These are phyloP conservation scores for carrot (Daucus carota) DNA, from an alignment of 129 eudicot species.

Conservation along the genomic window DNA sequence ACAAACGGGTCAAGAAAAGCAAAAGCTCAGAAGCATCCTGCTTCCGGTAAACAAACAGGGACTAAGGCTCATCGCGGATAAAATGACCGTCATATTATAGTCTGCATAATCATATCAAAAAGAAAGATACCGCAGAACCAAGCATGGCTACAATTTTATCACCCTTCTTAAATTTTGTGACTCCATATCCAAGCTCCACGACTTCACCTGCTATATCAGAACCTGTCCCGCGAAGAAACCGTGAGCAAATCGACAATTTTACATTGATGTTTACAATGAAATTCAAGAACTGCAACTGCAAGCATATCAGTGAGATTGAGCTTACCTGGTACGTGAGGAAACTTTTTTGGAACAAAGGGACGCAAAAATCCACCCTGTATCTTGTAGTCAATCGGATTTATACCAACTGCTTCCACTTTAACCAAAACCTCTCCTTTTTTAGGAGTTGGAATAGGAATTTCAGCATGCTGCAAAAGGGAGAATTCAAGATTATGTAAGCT, in stretches of 20 bases:
- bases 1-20: no score
- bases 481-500: not conserved
- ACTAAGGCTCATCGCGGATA: no score
- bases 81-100: not conserved
- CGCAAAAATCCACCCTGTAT: slow-evolving; percentile 71
- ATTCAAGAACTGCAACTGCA: not conserved
- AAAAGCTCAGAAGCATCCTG: no score
- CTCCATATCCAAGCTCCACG: slow-evolving; percentile 40
- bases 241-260: not conserved
- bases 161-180: slow-evolving; percentile 34
- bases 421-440: slow-evolving; percentile 45
- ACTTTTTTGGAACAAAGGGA: slow-evolving; percentile 51
- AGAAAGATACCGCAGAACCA: slow-evolving; percentile 15
- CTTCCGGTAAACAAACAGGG: no score
- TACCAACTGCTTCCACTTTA: slow-evolving; percentile 46
- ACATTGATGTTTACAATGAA: not conserved
- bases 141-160: slow-evolving; percentile 42
- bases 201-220: slow-evolving; percentile 51
- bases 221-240: not conserved
- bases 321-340: slow-evolving; percentile 69
- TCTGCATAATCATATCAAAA: not conserved
- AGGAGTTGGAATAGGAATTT: slow-evolving; percentile 49
- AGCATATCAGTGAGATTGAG: not conserved
- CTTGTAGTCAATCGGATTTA: slow-evolving; percentile 60
- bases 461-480: slow-evolving; percentile 45